Percentiles rank a stretch among this genome's conserved stretches.
phyloP scores from a whole-genome alignment of 306 rosid species.

The Vigna trinervia region DNA sequence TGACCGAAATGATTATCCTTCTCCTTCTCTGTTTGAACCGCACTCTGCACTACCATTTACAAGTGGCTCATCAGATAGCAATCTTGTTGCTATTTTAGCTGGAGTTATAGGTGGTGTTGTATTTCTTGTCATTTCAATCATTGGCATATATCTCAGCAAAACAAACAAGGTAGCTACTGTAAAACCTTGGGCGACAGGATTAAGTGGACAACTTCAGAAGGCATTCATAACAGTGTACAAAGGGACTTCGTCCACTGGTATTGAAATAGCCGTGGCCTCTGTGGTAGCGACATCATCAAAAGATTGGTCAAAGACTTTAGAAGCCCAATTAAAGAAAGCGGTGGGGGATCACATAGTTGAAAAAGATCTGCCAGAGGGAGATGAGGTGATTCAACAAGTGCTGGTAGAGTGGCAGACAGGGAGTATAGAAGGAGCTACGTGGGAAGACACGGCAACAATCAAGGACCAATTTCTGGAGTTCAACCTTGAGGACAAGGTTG shows the following conservation, averaged over 20 bases:
- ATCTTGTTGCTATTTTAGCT: conserved; percentile 42
- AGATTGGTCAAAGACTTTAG: conserved; percentile 73
- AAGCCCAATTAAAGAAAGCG: conserved; percentile 69
- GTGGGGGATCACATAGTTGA: too few species aligned
- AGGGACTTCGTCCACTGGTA: too few species aligned
- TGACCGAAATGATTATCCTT: conserved; percentile 16
- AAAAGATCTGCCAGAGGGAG: too few species aligned
- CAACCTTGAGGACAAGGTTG: too few species aligned
- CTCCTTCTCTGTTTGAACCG: conserved; percentile 22
- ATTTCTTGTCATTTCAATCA: too few species aligned
- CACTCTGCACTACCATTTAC: background rate
- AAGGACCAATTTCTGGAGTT: too few species aligned
- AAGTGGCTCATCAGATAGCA: background rate
- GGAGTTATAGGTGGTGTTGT: conserved; percentile 38
- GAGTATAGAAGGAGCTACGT: too few species aligned
- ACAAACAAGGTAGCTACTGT: conserved; percentile 50
- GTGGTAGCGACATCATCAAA: conserved; percentile 49
- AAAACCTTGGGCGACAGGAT: conserved; percentile 95
- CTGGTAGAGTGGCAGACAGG: too few species aligned
- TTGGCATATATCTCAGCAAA: too few species aligned
- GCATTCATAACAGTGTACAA: conserved; percentile 84
- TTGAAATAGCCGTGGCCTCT: too few species aligned
- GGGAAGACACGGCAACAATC: too few species aligned
- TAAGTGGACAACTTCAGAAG: conserved; percentile 97
- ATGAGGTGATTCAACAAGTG: too few species aligned